Conservation (phyloP, 179 eudicot species). For the Beta corolliflora region DNA sequence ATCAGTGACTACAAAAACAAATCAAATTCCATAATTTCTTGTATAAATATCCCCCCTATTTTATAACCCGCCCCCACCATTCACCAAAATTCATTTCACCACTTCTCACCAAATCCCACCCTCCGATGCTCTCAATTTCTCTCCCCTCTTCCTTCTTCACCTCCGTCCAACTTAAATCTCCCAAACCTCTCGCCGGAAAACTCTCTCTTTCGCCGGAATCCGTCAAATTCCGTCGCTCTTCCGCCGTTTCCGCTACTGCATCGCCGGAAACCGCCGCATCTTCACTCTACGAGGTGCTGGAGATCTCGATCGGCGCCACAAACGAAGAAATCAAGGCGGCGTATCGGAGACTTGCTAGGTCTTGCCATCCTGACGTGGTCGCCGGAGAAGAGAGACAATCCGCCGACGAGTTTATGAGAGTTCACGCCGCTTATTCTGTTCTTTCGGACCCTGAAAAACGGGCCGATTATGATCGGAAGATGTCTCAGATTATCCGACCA, state of each 20-base stretch:
- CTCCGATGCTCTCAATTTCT: no score
- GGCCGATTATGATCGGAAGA: constrained; percentile 44
- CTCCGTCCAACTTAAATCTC: no score
- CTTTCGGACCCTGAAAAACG: constrained; percentile 74
- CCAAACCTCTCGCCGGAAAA: not conserved
- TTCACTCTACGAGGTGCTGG: constrained; percentile 64
- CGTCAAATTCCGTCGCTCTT: constrained; percentile 14
- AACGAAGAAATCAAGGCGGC: constrained; percentile 64
- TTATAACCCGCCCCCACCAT: no score
- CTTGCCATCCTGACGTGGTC: constrained; percentile 61
- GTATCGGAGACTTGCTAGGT: constrained; percentile 59
- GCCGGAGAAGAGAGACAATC: constrained; percentile 11
- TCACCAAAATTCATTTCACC: no score
- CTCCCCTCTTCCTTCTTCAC: no score
- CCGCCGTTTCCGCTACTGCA: not conserved
- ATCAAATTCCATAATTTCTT: no score
- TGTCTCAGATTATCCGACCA: not conserved
- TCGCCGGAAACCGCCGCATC: constrained; percentile 22
- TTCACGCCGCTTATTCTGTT: constrained; percentile 64
- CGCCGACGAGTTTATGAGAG: constrained; percentile 55
- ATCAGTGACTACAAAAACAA: no score
- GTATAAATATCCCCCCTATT: no score
- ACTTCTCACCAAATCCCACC: no score
- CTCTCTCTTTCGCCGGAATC: not conserved
- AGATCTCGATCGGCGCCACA: constrained; percentile 49